Evolutionary conservation across 75 land plant species (phyloP), one percentile per base, ranked within the genome.

Genomic region (Cryptomeria japonica): DNA sequence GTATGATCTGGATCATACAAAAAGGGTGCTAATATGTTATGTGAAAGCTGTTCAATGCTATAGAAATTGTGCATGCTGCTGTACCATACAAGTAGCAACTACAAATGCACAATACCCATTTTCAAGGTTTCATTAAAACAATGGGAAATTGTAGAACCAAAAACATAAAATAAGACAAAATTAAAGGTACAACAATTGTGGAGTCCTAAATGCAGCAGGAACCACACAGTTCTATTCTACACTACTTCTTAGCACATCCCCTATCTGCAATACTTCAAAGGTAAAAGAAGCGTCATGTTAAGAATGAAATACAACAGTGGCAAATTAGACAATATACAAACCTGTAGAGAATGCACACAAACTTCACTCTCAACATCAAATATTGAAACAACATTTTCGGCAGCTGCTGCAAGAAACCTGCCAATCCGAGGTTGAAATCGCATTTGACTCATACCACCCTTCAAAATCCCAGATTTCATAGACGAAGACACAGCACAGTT

Each of bases 391-490:
- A 92, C 89, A 91, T 92, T 96, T n/a, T 95, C 99, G 73, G 95
- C 91, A 58, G 99, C 99, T 84, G 97, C 98, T 44, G 99, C 99
- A 86, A 97, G 92, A 87, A 87, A 88, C 83, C 92, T 95, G 83
- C 98, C 99, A 61, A 86, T 64, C 73, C 93, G 92, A 12, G 98
- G 98, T 88, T 97, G 99, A 87, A 97, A 97, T 87, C 98, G 92
- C 90, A 94, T 90, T 87, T 95, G 96, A 38, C 92, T 91, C 87
- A 89, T 93, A n/a, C 96, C 98, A 88, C 98, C 98, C 98, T 97
- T 89, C 53, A 89, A 25, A 82, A 87, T 39, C 77, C 34, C 34
- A 32, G 3, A 25, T 32, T 37, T 31, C 38, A 84, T 42, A 19
- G 37, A n/a, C 25, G 5, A 42, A 87, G 14, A 49, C 10, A 44